A percentile compares a stretch with the other conserved stretches of the same genome.
Conservation (phyloP, 2,329 filamentous ascomycete species). For the Didymella pinodella region DNA sequence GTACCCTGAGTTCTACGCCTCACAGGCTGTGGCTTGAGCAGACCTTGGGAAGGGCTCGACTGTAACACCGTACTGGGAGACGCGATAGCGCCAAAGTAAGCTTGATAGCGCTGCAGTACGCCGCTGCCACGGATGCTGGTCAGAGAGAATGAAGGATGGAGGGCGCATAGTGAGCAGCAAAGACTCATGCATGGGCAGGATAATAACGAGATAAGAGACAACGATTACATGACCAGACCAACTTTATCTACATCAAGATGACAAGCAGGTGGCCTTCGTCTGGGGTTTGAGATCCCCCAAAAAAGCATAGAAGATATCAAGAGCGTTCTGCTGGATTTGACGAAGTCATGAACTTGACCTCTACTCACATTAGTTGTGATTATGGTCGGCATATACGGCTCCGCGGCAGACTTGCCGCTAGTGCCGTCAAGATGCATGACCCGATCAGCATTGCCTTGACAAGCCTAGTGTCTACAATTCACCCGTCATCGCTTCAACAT, state of each 20-base stretch:
- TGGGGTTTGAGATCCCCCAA: background rate
- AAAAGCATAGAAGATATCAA: background rate
- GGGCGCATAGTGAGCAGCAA: background rate
- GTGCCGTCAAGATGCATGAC: conserved; percentile 12
- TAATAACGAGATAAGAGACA: background rate
- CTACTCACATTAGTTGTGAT: too few relatives aligned
- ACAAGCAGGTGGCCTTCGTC: background rate
- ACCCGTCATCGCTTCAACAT: conserved; percentile 8
- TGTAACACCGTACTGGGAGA: background rate
- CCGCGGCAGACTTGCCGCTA: background rate
- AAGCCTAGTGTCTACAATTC: conserved; percentile 4
- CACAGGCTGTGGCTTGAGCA: conserved; percentile 49
- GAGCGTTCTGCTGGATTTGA: background rate
- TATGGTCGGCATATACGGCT: background rate
- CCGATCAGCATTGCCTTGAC: conserved; percentile 12
- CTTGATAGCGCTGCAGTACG: background rate
- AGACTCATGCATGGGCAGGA: background rate
- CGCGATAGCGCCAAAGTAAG: background rate
- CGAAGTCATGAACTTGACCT: too few relatives aligned
- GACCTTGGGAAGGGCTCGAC: background rate
- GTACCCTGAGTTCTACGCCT: conserved; percentile 69
- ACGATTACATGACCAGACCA: background rate
- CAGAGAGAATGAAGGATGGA: background rate
- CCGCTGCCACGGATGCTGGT: background rate
- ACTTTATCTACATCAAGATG: background rate